These are phyloP conservation scores for Solanum ossicruentum DNA, from an alignment of 257 asterid species.

Conservation along the genomic window DNA sequence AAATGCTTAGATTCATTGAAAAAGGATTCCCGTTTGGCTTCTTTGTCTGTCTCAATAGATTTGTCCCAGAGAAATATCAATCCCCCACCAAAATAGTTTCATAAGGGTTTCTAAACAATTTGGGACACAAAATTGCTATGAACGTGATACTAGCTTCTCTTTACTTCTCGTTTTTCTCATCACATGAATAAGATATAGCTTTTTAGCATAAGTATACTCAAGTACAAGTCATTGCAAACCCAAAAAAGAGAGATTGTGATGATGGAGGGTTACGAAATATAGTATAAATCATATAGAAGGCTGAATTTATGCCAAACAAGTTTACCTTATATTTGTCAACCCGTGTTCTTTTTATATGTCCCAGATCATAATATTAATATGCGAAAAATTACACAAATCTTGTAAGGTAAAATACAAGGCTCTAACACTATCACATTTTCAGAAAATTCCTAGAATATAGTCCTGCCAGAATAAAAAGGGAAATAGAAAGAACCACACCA, in stretches of 20 bases:
- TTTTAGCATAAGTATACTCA: background rate
- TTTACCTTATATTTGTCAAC: background rate
- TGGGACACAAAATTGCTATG: background rate
- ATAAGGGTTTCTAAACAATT: background rate
- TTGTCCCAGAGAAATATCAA: background rate
- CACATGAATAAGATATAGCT: background rate
- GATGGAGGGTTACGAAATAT: background rate
- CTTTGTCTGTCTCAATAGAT: background rate
- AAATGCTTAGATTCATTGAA: background rate
- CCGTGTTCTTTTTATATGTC: background rate
- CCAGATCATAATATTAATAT: background rate
- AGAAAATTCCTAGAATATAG: background rate
- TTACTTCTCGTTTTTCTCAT: background rate
- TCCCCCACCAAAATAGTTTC: background rate
- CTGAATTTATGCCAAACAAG: background rate
- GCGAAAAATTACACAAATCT: background rate
- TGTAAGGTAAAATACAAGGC: background rate
- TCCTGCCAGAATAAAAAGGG: background rate
- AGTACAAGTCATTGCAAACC: background rate
- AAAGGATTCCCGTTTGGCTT: background rate
- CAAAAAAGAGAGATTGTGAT: background rate
- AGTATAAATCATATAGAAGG: background rate
- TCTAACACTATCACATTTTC: background rate
- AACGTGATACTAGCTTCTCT: background rate
- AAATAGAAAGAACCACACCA: background rate